A percentile compares a stretch with the other conserved stretches of the same genome.
These are phyloP conservation scores for Rhexocercosporidium sp. DNA, from an alignment of 2,329 filamentous ascomycete genomes.

Conservation along the genomic window DNA sequence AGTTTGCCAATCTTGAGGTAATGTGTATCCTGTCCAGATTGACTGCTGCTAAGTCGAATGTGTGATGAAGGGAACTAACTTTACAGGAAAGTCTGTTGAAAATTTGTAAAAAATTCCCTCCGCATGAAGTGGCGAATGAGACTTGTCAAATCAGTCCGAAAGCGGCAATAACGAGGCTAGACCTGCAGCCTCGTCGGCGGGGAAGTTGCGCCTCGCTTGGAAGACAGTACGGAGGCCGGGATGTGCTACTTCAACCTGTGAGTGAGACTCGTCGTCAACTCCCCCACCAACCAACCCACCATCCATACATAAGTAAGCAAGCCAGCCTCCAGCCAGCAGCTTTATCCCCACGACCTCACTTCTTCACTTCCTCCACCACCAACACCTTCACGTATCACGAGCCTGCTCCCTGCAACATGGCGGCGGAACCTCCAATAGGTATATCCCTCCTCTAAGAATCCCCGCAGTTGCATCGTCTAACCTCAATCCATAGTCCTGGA, in stretches of 20 bases:
- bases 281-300: slow-evolving; percentile 25
- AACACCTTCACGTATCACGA: slow-evolving; percentile 14
- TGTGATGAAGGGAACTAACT: background rate
- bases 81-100: background rate
- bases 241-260: background rate
- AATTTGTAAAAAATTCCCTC: background rate
- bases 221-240: slow-evolving; percentile 18
- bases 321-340: slow-evolving; percentile 14
- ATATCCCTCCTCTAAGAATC: slow-evolving; percentile 11
- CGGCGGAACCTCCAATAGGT: slow-evolving; percentile 46
- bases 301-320: too few species aligned
- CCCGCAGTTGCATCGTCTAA: slow-evolving; percentile 27
- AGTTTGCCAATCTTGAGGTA: background rate
- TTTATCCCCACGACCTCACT: slow-evolving; percentile 26
- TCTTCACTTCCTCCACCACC: slow-evolving; percentile 10
- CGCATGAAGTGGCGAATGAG: background rate
- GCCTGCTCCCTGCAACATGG: slow-evolving; percentile 33
- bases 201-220: slow-evolving; percentile 21
- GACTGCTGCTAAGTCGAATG: background rate
- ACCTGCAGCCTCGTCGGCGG: slow-evolving; percentile 24
- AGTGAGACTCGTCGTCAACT: slow-evolving; percentile 37
- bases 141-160: slow-evolving; percentile 16
- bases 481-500: slow-evolving; percentile 77
- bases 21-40: too few species aligned
- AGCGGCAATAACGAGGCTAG: slow-evolving; percentile 29